These are phyloP conservation scores for Fusarium mexicanum DNA, from an alignment of 2,329 filamentous ascomycete species.

Conservation along the genomic window DNA sequence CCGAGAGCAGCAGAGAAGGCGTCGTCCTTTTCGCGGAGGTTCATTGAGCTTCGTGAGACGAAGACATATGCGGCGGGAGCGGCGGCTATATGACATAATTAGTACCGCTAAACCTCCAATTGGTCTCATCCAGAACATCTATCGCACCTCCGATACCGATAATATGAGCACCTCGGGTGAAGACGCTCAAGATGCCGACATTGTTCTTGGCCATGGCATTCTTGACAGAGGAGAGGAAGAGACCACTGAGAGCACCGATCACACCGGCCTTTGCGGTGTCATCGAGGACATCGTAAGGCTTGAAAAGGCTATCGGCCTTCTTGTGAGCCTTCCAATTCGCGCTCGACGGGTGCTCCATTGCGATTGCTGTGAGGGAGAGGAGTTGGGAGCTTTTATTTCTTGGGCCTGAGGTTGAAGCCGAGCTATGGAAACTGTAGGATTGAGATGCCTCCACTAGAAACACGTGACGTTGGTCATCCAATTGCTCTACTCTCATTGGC, in stretches of 20 bases:
- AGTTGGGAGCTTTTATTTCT: constrained; percentile 42
- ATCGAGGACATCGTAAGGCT: constrained; percentile 79
- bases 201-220: constrained; percentile 88
- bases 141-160: constrained; percentile 62
- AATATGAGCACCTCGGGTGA: constrained; percentile 80
- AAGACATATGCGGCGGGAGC: constrained; percentile 80
- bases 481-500: constrained; percentile 49
- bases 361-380: constrained; percentile 29
- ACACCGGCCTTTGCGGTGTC: constrained; percentile 71
- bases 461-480: constrained; percentile 52
- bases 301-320: constrained; percentile 58
- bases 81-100: constrained; percentile 58
- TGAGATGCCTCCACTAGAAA: constrained; percentile 32
- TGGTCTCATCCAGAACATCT: background rate
- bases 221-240: constrained; percentile 80
- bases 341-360: constrained; percentile 48
- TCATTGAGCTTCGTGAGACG: constrained; percentile 78
- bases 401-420: constrained; percentile 42
- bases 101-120: constrained; percentile 33
- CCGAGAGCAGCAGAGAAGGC: constrained; percentile 77
- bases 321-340: constrained; percentile 42
- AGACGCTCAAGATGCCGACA: constrained; percentile 80
- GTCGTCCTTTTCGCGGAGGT: constrained; percentile 87
- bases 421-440: constrained; percentile 40
- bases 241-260: constrained; percentile 73